phyloP scores from a whole-genome alignment of 371 early-diverging fungal genomes.

The Haplosporangium sp. region DNA sequence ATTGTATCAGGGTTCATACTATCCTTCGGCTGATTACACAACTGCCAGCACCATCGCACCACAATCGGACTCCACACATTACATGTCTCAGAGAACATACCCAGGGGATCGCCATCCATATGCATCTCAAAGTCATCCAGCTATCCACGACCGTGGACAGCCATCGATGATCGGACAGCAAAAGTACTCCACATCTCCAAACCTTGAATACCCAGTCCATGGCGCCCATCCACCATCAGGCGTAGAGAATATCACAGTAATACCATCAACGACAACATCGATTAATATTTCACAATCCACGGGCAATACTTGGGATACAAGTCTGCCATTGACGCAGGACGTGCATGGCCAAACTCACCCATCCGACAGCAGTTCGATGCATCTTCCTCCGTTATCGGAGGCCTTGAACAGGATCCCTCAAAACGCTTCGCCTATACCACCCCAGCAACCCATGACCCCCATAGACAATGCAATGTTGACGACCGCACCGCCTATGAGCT shows the following conservation, averaged over 20 bases:
- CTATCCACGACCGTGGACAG: constrained; percentile 8
- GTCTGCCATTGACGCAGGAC: neutral
- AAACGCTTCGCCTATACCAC: constrained; percentile 5
- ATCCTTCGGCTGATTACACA: constrained; percentile 6
- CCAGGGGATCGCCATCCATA: constrained; percentile 9
- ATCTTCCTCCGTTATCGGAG: constrained; percentile 19
- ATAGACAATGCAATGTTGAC: neutral
- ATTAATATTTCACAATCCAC: constrained; percentile 1
- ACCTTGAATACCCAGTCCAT: constrained; percentile 6
- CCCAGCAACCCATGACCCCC: constrained; percentile 12
- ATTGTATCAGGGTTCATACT: constrained; percentile 6
- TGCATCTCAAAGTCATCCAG: neutral
- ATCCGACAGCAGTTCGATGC: neutral
- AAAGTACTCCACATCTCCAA: constrained; percentile 6
- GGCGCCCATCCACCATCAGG: neutral
- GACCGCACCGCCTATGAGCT: constrained; percentile 4
- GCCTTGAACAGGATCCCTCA: constrained; percentile 12
- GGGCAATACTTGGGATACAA: constrained; percentile 1
- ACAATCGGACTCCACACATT: constrained; percentile 4
- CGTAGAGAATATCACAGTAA: neutral
- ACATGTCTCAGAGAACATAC: constrained; percentile 13
- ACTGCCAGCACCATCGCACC: constrained; percentile 4
- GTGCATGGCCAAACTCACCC: neutral
- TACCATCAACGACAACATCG: neutral
- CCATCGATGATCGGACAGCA: constrained; percentile 7